Base-by-base conservation (phyloP, 2,329 filamentous ascomycete genomes). In the Microdochium nivale region DNA sequence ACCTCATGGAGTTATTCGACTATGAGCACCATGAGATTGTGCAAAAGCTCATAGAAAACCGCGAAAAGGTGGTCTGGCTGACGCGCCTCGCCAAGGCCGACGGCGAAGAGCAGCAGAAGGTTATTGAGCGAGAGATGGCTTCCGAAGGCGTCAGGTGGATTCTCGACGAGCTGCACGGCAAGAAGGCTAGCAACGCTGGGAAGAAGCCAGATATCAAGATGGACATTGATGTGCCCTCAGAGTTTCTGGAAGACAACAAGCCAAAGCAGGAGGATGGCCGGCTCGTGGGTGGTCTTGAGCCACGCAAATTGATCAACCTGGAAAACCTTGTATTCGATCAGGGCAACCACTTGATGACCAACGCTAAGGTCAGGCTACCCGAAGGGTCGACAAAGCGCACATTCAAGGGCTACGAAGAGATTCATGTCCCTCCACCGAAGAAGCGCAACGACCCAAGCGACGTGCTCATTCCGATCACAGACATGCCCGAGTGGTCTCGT, bases 321-420 rank as follows among this genome's bases (percentile, higher is more conserved):
- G 92, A 99, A 53, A 97, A 97, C 62, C 81, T 99, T 32, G 81
- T 96, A 37, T 99, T 99, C 65, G 94, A 97, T 60, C 92, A 97
- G 70, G 94, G 94, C 50, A 99, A 97, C 62, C 94, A 99, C 73
- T 78, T 99, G 44, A 99, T 97, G 92, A 97, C 94, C n/a, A 99
- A 99, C 62, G 88, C 90, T 7, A 96, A 90, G 65, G 94, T 99
- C 47, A 87, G 88, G 56, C 78, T 99, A 21, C 94, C 94, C 0
- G 90, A 96, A 65, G 94, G 94, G 11, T 96, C 94, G 2, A 96
- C 89, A 0, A 96, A 97, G 69, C 83, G 90, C 48, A 90, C 88
- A 0, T 96, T 96, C 73, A 99, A 99, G 69, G 94, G 94, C 32
- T 99, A 97, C 60, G 94, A 99, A 69, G 94, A 99, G 65, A 96